Base-by-base conservation (phyloP, 495 filamentous ascomycete genomes). In the Penicillium subrubescens region DNA sequence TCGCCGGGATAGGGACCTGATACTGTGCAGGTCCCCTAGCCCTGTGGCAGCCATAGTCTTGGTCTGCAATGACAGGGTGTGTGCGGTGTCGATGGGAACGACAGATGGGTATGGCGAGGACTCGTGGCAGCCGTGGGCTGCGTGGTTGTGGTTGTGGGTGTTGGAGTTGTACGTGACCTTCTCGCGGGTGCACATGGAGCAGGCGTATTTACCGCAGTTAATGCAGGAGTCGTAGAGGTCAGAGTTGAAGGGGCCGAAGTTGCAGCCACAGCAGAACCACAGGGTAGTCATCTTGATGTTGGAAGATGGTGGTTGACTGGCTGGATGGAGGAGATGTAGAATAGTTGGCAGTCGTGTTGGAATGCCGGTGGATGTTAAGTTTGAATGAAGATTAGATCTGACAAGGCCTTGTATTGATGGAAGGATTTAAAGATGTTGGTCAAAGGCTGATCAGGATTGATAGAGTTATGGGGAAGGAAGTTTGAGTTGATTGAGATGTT, bases 251-350 rank as follows among this genome's bases (percentile, higher is more conserved):
- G 75, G 75, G 33, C 75, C 75, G 52, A 71, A 74, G 44, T 61
- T 56, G 70, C 75, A 78, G 1, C 52, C 35, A 31, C 74, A 78
- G 66, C 75, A 78, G 61, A 71, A 78, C 75, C 75, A 78, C 11
- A 75, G 25, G 8, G 51, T 56, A n/a, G 65, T 15, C 73, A 76
- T 75, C 5, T 15, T 67, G 48, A 43, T 65, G 12, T 48, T 34
- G 62, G 37, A 56, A 57, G 14, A 55, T 44, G 14, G 55, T 50
- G 55, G 34, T 46, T 31, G 59, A 41, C 39, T 46, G 29, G 15
- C 54, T 27, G 33, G 4, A 23, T 31, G 12, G 35, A 34, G 11
- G 4, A 46, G 19, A 43, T 27, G 25, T 43, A 55, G 43, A 48
- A 53, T 8, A 57, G 56, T n/a, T 59, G 35, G 43, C 25, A 48